These are phyloP conservation scores for Yamadazyma atmosphaerica DNA, from an alignment of 1,139 yeast species.

Conservation along the genomic window DNA sequence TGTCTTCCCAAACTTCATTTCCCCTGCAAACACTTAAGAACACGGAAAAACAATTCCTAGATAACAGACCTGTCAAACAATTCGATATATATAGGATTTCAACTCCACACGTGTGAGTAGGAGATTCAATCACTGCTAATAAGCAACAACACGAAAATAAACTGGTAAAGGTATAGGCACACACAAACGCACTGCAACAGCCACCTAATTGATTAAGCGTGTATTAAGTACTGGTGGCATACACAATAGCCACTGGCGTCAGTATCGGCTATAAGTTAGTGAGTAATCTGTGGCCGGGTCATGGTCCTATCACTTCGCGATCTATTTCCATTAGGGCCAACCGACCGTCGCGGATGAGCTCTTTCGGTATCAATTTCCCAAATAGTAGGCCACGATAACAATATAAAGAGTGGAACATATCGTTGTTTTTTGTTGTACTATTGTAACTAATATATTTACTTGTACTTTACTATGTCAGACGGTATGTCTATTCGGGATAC, in stretches of 20 bases:
- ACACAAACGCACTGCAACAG: too few relatives aligned
- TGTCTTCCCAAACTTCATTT: conserved; percentile 86
- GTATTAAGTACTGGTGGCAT: too few relatives aligned
- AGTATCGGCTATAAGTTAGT: too few relatives aligned
- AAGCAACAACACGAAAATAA: too few relatives aligned
- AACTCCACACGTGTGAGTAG: background rate
- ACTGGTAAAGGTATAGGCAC: too few relatives aligned
- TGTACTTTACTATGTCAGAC: conserved; percentile 10
- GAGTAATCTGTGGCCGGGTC: too few relatives aligned
- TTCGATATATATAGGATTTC: background rate
- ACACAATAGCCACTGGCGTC: too few relatives aligned
- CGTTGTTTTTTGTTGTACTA: background rate
- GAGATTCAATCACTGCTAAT: too few relatives aligned
- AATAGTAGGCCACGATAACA: background rate
- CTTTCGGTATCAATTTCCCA: background rate
- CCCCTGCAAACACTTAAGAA: background rate
- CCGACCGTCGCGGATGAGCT: too few relatives aligned
- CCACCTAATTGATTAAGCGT: too few relatives aligned
- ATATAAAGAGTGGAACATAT: background rate
- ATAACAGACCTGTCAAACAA: background rate
- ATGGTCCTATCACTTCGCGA: too few relatives aligned
- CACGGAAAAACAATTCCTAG: too few relatives aligned
- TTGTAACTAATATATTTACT: background rate
- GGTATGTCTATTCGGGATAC: conserved; percentile 9
- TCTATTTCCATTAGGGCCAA: conserved; percentile 1